A percentile compares a stretch with the other conserved stretches of the same genome.
Conservation (phyloP, 768 basidiomycete genomes). For the Multifurca ochricompacta region DNA sequence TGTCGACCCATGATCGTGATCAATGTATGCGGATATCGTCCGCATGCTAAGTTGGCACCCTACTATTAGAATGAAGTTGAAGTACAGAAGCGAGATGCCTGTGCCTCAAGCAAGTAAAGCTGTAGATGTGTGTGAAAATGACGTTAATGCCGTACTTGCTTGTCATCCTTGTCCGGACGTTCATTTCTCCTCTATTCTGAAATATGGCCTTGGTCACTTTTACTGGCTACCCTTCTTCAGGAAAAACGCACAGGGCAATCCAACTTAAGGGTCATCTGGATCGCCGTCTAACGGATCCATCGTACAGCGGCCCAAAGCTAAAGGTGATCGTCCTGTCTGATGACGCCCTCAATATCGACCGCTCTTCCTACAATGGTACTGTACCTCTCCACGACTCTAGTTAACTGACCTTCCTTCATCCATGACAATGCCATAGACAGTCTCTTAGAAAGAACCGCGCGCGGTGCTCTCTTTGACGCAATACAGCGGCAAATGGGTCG, state of each 20-base stretch:
- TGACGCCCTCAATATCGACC: constrained; percentile 53
- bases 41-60: too few species aligned
- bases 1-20: too few species aligned
- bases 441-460: constrained; percentile 79
- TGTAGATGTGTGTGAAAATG: background rate
- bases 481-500: constrained; percentile 64
- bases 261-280: constrained; percentile 59
- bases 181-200: background rate
- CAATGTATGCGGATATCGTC: too few species aligned
- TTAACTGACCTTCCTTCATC: background rate
- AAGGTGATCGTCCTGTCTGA: constrained; percentile 59
- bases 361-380: constrained; percentile 67
- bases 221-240: constrained; percentile 80
- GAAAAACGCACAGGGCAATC: constrained; percentile 68
- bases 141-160: background rate
- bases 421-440: constrained; percentile 42
- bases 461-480: constrained; percentile 76
- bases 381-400: constrained; percentile 19
- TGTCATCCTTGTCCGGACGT: background rate
- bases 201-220: constrained; percentile 89
- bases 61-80: too few species aligned
- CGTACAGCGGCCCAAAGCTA: constrained; percentile 45
- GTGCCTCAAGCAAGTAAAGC: too few species aligned
- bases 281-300: constrained; percentile 37
- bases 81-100: too few species aligned